Conservation (phyloP, 225 moss, liverwort and hornwort species). For the Lunularia cruciata region DNA sequence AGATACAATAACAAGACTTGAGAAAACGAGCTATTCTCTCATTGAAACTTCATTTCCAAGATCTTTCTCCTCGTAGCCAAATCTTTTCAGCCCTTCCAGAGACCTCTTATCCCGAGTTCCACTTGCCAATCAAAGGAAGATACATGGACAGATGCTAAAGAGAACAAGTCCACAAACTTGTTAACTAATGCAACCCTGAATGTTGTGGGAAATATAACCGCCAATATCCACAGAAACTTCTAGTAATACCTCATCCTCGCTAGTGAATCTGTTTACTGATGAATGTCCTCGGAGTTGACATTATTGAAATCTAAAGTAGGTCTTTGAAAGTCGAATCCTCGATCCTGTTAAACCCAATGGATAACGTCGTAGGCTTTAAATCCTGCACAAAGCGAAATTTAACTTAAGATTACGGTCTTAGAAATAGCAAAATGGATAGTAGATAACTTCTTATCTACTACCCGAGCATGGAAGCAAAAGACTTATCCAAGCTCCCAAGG, state of each 20-base stretch:
- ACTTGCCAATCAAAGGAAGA: not conserved
- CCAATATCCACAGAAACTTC: not conserved
- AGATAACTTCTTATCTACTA: no score
- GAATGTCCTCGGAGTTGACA: not conserved
- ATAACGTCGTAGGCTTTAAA: not conserved
- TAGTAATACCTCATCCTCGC: not conserved
- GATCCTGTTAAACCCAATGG: not conserved
- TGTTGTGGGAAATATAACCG: not conserved
- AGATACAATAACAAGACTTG: not conserved
- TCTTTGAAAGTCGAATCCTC: not conserved
- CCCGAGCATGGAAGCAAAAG: no score
- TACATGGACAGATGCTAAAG: not conserved
- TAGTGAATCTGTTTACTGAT: not conserved
- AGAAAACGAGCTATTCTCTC: not conserved
- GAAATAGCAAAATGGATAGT: no score
- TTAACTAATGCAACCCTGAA: not conserved
- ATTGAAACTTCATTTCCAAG: not conserved
- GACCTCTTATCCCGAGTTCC: not conserved
- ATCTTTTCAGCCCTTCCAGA: not conserved
- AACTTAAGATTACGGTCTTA: no score
- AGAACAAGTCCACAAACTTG: not conserved
- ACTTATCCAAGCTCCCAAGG: no score
- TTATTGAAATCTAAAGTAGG: not conserved
- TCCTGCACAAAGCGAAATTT: conserved; percentile 13
- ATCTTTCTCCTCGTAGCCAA: not conserved